Conservation (phyloP, 1,284 basidiomycete species). For the Tilletia setariae region DNA sequence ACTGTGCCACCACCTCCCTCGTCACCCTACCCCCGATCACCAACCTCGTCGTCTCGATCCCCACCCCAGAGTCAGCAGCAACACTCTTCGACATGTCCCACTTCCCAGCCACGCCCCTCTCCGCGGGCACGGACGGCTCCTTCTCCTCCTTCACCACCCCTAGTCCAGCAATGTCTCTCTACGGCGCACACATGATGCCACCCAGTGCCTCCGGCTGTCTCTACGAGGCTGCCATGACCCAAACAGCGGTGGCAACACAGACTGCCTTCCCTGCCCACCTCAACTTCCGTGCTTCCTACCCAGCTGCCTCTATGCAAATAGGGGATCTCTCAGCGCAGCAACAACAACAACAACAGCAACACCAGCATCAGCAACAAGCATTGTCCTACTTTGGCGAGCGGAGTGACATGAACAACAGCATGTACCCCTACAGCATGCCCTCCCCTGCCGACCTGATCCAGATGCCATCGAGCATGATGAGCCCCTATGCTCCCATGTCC, state of each 20-base stretch:
- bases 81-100: background rate
- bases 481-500: background rate
- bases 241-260: background rate
- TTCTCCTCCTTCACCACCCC: conserved; percentile 2
- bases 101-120: background rate
- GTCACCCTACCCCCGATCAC: background rate
- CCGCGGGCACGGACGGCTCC: background rate
- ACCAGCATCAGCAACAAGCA: background rate
- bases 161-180: background rate
- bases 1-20: background rate
- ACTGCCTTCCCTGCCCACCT: background rate
- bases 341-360: background rate
- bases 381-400: background rate
- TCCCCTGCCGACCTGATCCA: background rate
- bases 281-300: background rate
- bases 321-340: background rate
- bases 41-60: background rate
- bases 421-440: background rate
- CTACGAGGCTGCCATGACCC: conserved; percentile 10
- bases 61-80: background rate
- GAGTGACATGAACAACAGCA: background rate
- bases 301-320: too few species aligned
- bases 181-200: background rate
- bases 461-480: background rate
- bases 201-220: background rate